These are phyloP conservation scores for Russula abietina DNA, from an alignment of 768 basidiomycete species.

Conservation along the genomic window DNA sequence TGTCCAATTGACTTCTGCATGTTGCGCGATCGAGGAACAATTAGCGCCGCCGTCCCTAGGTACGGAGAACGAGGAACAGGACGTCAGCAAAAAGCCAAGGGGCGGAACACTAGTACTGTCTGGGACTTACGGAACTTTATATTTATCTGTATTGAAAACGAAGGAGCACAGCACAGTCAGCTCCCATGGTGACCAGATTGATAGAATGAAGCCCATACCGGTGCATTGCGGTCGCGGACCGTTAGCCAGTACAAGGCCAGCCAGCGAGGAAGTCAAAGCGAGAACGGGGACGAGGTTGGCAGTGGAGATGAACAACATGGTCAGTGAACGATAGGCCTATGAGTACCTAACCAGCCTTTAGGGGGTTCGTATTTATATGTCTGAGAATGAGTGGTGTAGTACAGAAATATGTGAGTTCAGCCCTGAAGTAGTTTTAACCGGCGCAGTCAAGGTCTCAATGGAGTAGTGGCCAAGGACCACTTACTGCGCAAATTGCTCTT, in stretches of 20 bases:
- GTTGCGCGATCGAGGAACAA: neutral
- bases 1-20: neutral
- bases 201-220: neutral
- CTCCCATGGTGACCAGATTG: neutral
- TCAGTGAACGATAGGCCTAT: neutral
- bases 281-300: conserved; percentile 1
- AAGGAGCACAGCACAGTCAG: neutral
- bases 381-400: too few species aligned
- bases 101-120: neutral
- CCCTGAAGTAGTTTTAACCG: neutral
- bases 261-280: neutral
- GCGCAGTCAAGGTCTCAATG: neutral
- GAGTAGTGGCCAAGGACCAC: neutral
- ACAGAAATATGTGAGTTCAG: neutral
- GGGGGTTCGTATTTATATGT: neutral
- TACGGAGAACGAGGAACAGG: too few species aligned
- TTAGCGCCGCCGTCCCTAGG: neutral
- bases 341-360: too few species aligned
- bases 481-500: neutral
- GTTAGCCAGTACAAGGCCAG: conserved; percentile 1
- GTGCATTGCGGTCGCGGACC: conserved; percentile 9
- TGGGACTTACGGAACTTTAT: neutral
- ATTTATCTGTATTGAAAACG: neutral
- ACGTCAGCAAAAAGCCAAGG: neutral
- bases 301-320: conserved; percentile 4